Percentiles rank a stretch among this genome's conserved stretches.
Evolutionary conservation across 2,329 filamentous ascomycete genomes (phyloP).

Genomic region (Paecilomyces variotii): DNA sequence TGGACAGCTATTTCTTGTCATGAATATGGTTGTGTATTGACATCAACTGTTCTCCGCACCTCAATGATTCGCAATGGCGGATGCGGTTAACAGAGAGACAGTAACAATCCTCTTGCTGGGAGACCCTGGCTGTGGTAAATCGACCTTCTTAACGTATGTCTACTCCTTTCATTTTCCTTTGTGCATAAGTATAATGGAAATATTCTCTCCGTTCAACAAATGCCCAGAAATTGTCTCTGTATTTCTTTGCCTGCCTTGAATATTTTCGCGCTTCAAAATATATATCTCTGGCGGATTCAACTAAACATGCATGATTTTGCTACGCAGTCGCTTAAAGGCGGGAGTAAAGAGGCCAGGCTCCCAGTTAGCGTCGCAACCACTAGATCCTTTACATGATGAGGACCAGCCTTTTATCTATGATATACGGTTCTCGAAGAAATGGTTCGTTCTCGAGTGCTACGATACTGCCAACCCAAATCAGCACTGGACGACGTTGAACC

Average conservation of each 20-base stretch:
- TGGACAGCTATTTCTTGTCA: neutral
- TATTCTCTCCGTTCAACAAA: neutral
- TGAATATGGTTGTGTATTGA: neutral
- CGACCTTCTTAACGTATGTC: slow-evolving; percentile 54
- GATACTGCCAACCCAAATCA: slow-evolving; percentile 51
- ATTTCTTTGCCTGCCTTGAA: neutral
- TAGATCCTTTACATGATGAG: slow-evolving; percentile 43
- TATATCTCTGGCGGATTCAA: neutral
- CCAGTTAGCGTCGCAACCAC: slow-evolving; percentile 22
- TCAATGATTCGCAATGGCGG: neutral
- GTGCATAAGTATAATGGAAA: neutral
- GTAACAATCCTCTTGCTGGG: slow-evolving; percentile 48
- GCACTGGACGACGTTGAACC: slow-evolving; percentile 46
- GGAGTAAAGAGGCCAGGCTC: slow-evolving; percentile 7
- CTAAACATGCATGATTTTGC: neutral
- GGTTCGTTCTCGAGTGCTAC: slow-evolving; percentile 48
- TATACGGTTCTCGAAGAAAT: slow-evolving; percentile 48
- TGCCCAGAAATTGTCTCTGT: neutral
- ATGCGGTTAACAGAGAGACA: slow-evolving; percentile 4
- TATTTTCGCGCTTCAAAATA: neutral
- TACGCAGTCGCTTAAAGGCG: slow-evolving; percentile 10
- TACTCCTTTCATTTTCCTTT: neutral
- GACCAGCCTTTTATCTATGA: slow-evolving; percentile 55
- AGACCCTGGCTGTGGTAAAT: slow-evolving; percentile 53
- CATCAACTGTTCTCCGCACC: neutral